Evolutionary conservation across 768 basidiomycete genomes (phyloP), one percentile per base, ranked within the genome.

Genomic region (Naganishia onofrii): DNA sequence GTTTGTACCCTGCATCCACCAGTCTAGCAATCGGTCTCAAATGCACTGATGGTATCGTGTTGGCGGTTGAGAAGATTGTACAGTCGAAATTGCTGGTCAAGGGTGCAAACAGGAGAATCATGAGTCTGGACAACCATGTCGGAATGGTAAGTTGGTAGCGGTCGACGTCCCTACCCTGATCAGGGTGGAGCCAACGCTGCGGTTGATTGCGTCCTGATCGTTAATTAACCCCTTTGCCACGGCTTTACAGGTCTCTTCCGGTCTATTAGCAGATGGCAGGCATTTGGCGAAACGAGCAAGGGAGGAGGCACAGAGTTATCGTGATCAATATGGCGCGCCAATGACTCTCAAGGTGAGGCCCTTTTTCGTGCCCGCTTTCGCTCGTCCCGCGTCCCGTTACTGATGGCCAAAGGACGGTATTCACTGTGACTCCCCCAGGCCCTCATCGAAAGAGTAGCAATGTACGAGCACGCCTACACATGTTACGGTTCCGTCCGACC

Each of bases 401-500:
- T 23, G 10, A 48, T 34, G 12, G 15, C 53, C 29, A 21, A 29
- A 32, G 42, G 13, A 51, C 13, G n/a, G 48, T 42, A 32, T 67
- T 51, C 23, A 28, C 28, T 56, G 73, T 84, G 26, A 82, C 0
- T n/a, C n/a, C n/a, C 31, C 0, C 74, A 89, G 88, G 77, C 83
- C 34, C 80, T 90, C 60, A 84, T 90, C 66, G 90, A 92, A 77
- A 90, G 94, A 70, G 77, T 99, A 54, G 89, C 90, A 1, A 85
- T 87, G n/a, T 95, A 92, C 80, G 89, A 92, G 10, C 96, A 99
- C 83, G 88, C 89, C 53, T 98, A 97, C 83, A 99, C 96, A 7
- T 87, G 97, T 48, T 97, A 98, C 83, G 97, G 94, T 0, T 97
- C 94, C 28, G 95, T 98, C 44, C 88, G 96, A 48, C 96, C 96